Percentiles rank a stretch among this genome's conserved stretches.
These are phyloP conservation scores for Cornus controversa DNA, from an alignment of 148 eudicot species.

Conservation along the genomic window DNA sequence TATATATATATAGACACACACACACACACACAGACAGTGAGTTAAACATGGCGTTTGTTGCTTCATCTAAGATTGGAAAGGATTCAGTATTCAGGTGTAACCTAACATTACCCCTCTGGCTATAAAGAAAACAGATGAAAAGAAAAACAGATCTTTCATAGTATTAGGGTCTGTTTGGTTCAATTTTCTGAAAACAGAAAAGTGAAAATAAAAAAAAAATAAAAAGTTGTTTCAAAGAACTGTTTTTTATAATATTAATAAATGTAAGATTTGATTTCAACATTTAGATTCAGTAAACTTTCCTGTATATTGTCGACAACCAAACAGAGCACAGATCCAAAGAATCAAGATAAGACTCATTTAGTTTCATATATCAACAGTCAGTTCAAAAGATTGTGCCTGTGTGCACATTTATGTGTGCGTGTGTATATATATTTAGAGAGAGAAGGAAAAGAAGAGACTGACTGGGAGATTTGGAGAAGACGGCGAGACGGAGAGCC, in stretches of 20 bases:
- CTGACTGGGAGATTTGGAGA: slow-evolving; percentile 62
- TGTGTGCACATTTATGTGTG: not conserved
- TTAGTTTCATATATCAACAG: not conserved
- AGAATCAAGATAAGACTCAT: not conserved
- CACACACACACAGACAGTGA: too few relatives aligned
- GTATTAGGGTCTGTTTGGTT: not conserved
- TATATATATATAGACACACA: too few relatives aligned
- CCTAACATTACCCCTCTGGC: not conserved
- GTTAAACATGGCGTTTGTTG: too few relatives aligned
- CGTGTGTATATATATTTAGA: not conserved
- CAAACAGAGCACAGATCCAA: not conserved
- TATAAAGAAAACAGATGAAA: not conserved
- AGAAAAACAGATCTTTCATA: too few relatives aligned
- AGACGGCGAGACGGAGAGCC: slow-evolving; percentile 86
- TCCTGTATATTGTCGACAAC: not conserved
- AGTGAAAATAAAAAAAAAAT: too few relatives aligned
- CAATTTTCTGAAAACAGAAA: too few relatives aligned
- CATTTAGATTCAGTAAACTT: not conserved
- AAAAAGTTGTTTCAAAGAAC: too few relatives aligned
- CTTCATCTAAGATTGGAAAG: too few relatives aligned
- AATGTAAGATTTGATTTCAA: not conserved
- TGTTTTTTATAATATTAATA: too few relatives aligned
- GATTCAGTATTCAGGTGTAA: not conserved
- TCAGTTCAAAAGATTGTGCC: not conserved
- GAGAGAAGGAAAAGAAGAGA: not conserved